Conservation (phyloP, 1,284 basidiomycete species). For the Fomitopsis betulina region DNA sequence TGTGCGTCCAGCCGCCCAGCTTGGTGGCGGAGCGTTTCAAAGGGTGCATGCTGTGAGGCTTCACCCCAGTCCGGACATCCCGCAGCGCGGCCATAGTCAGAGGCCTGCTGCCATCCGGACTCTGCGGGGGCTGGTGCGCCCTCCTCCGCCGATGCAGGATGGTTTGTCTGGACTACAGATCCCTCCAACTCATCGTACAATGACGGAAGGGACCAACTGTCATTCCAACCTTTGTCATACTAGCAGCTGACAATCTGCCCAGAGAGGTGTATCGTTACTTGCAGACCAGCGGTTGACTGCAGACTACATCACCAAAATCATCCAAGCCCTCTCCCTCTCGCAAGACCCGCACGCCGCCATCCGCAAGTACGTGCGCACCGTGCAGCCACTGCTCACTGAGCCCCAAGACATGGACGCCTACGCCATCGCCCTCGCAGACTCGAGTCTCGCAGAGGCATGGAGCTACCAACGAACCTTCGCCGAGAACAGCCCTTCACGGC, state of each 20-base stretch:
- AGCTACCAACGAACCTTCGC: slow-evolving; percentile 63
- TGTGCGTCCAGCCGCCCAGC: no score
- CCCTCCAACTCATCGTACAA: no score
- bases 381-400: slow-evolving; percentile 61
- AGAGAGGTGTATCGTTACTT: slow-evolving; percentile 67
- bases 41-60: no score
- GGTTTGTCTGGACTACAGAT: no score
- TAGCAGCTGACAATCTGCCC: not conserved
- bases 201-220: no score
- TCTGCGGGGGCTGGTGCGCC: no score
- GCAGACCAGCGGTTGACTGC: slow-evolving; percentile 69
- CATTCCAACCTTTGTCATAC: no score
- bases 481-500: slow-evolving; percentile 47
- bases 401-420: slow-evolving; percentile 67
- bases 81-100: no score
- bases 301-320: slow-evolving; percentile 71
- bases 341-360: slow-evolving; percentile 49
- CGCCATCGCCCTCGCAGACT: slow-evolving; percentile 57
- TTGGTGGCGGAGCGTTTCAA: no score
- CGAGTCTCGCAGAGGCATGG: slow-evolving; percentile 67
- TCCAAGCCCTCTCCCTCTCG: slow-evolving; percentile 58
- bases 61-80: no score
- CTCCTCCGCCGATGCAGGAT: no score
- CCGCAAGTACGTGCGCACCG: slow-evolving; percentile 64
- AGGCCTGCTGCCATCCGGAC: no score